Conservation (phyloP, 441 rosid genomes). For the Brassica balearica region DNA sequence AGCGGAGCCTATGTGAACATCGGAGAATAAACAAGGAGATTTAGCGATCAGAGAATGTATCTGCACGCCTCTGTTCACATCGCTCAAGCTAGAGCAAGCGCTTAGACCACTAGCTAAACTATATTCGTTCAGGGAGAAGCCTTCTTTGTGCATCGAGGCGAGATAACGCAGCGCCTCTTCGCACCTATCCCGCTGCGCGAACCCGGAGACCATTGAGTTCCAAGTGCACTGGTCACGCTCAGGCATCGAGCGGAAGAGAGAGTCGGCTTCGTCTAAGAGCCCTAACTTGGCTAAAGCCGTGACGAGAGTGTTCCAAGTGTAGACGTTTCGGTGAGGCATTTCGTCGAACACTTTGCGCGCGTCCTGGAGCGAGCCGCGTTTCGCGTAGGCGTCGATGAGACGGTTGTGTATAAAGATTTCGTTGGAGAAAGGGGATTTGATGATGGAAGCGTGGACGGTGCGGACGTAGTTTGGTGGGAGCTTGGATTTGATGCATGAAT, state of each 20-base stretch:
- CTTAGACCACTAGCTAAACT: conserved; percentile 71
- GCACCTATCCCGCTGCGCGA: conserved; percentile 63
- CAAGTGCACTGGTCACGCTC: conserved; percentile 78
- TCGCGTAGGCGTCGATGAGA: conserved; percentile 62
- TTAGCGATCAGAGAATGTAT: conserved; percentile 70
- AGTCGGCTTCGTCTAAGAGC: conserved; percentile 58
- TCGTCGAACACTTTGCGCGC: conserved; percentile 64
- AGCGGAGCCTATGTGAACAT: conserved; percentile 78
- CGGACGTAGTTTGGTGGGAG: conserved; percentile 45
- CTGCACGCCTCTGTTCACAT: conserved; percentile 59
- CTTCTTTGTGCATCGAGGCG: conserved; percentile 62
- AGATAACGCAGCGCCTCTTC: conserved; percentile 64
- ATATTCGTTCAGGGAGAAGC: conserved; percentile 60
- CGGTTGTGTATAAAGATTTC: conserved; percentile 71
- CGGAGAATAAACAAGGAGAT: conserved; percentile 43
- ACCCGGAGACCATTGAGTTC: conserved; percentile 81
- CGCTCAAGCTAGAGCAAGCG: conserved; percentile 61
- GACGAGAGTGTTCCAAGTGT: conserved; percentile 65
- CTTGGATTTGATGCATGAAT: conserved; percentile 56
- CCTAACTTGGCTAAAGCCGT: conserved; percentile 58
- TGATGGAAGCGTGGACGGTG: conserved; percentile 61
- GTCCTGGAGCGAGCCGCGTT: conserved; percentile 59
- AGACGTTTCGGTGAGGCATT: conserved; percentile 65
- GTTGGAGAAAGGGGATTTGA: conserved; percentile 52
- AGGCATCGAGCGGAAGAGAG: conserved; percentile 55